These are phyloP conservation scores for Thielaviopsis ethacetica DNA, from an alignment of 2,329 filamentous ascomycete species.

Conservation along the genomic window DNA sequence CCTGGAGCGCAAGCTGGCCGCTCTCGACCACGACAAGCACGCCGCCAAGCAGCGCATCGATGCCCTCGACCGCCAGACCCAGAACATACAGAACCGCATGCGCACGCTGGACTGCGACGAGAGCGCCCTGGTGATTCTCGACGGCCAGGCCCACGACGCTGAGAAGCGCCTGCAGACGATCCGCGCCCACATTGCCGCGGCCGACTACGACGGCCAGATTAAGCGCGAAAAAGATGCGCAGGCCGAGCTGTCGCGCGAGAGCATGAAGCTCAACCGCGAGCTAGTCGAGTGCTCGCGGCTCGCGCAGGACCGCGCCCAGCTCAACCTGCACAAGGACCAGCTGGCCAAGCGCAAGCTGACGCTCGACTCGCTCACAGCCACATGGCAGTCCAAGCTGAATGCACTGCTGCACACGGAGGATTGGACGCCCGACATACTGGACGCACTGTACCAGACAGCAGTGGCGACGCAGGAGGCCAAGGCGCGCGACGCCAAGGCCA, in stretches of 20 bases:
- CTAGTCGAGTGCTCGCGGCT: conserved; percentile 67
- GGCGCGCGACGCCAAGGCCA: conserved; percentile 48
- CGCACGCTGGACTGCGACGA: conserved; percentile 71
- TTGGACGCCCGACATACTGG: conserved; percentile 57
- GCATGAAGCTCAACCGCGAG: conserved; percentile 58
- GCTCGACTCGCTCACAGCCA: conserved; percentile 59
- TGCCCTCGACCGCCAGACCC: conserved; percentile 55
- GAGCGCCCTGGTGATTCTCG: conserved; percentile 61
- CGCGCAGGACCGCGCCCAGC: conserved; percentile 65
- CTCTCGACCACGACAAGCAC: conserved; percentile 56
- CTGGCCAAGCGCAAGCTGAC: conserved; percentile 55
- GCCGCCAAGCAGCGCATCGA: conserved; percentile 56
- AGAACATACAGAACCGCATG: conserved; percentile 48
- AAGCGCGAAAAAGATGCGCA: conserved; percentile 48
- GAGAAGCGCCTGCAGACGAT: conserved; percentile 44
- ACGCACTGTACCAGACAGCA: conserved; percentile 50
- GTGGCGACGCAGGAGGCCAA: conserved; percentile 39
- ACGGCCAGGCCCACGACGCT: conserved; percentile 55
- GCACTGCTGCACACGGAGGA: conserved; percentile 38
- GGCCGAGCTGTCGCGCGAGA: conserved; percentile 53
- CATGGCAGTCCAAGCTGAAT: conserved; percentile 56
- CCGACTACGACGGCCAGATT: conserved; percentile 56
- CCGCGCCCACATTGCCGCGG: conserved; percentile 44
- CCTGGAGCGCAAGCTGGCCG: conserved; percentile 58
- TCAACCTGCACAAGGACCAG: conserved; percentile 73